A percentile compares a stretch with the other conserved stretches of the same genome.
These are phyloP conservation scores for Cucurbita argyrosperma DNA, from an alignment of 306 rosid genomes.

Conservation along the genomic window DNA sequence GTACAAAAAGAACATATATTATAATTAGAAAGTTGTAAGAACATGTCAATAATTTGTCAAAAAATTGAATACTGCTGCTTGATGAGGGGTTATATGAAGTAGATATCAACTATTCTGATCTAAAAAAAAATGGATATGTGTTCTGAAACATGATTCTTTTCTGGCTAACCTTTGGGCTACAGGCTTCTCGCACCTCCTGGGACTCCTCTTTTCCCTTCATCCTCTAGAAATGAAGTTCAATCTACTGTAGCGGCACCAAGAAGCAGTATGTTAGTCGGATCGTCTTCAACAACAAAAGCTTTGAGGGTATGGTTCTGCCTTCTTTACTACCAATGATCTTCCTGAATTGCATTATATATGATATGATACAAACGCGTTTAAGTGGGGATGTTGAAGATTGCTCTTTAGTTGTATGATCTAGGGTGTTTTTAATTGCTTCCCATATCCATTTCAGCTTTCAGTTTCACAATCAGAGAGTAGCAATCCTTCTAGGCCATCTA, in stretches of 20 bases:
- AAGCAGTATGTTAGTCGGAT: slow-evolving; percentile 37
- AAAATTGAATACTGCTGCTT: not conserved
- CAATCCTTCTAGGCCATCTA: slow-evolving; percentile 57
- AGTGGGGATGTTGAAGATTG: not conserved
- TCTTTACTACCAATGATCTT: slow-evolving; percentile 4
- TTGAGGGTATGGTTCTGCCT: slow-evolving; percentile 52
- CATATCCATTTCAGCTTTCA: slow-evolving; percentile 57
- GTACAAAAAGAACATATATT: not conserved
- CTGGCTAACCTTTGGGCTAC: slow-evolving; percentile 11
- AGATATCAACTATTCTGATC: not conserved
- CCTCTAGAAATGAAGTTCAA: slow-evolving; percentile 47
- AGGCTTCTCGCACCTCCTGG: slow-evolving; percentile 99
- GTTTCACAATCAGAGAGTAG: slow-evolving; percentile 70
- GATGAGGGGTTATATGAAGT: not conserved
- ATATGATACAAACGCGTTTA: not conserved
- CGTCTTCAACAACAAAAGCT: slow-evolving; percentile 57
- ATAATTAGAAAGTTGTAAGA: not conserved
- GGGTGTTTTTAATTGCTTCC: not conserved
- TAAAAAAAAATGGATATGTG: not conserved
- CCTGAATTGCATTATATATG: not conserved
- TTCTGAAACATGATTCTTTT: not conserved
- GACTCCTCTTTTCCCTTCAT: slow-evolving; percentile 64
- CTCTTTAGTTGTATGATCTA: not conserved
- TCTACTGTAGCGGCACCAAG: slow-evolving; percentile 34
- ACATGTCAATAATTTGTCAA: not conserved